Evolutionary conservation across 2,329 filamentous ascomycete genomes (phyloP), one percentile per base, ranked within the genome.

Genomic region (Aspergillus sp.): DNA sequence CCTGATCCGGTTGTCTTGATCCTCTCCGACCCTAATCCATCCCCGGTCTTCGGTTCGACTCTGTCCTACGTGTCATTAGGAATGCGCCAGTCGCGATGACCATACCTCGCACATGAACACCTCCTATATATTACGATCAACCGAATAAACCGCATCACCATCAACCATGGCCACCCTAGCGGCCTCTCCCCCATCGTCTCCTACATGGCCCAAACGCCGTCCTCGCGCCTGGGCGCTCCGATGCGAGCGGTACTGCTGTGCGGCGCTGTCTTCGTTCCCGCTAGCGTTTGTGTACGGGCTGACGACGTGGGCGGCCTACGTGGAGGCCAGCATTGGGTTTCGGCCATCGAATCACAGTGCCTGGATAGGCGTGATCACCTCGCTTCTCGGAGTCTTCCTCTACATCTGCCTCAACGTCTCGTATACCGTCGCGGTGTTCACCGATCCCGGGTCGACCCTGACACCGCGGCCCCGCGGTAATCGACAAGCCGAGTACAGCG

Each of bases 401-500:
- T 97, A 90, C 60, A 55, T 80, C 46, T 74, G 95, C 59, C 81
- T 94, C 52, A 91, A 93, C 67, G 86, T 84, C 77, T 91, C 80
- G 59, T 98, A 98, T 71, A 93, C 88, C 1, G 83, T 84, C 40
- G 93, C 93, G 59, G 91, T 97, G 52, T 96, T 97, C 71, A 95
- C 88, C 27, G 81, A 85, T 53, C 91, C 93, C 4, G 93, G 93
- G 40, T 82, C 80, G 41, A 81, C 82, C 7, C 61, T 79, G 10
- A 59, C 56, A 7, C 41, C 48, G 10, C 56, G 54, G 4, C 52
- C 54, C 35, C 54, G 56, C 19, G 57, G 59, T 4, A 57, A 55
- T 32, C 57, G 54, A 44, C 62, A 63, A 38, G 65, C 68, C 46
- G 60, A 66, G 63, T 96, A 96, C 71, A 86, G 82, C 64, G 82